Evolutionary conservation across 805 yeast genomes (phyloP).

Genomic region (Starmerella kuoi): DNA sequence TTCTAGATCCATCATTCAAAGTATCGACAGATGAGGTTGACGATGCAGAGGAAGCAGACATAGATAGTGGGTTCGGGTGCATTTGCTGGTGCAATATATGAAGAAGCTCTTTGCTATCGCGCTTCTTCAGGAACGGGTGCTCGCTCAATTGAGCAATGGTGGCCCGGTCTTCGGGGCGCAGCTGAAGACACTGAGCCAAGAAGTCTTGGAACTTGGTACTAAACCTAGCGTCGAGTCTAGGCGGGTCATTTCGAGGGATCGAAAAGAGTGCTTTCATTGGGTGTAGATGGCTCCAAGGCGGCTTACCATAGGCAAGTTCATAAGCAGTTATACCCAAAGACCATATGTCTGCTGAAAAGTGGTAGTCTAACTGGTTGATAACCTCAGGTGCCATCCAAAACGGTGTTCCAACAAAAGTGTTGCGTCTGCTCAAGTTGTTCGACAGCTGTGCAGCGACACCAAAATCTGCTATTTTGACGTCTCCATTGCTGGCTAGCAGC

Average conservation of each 20-base stretch:
- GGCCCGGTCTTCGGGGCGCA: slow-evolving; percentile 56
- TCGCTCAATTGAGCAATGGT: slow-evolving; percentile 47
- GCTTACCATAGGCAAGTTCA: slow-evolving; percentile 59
- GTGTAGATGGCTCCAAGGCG: slow-evolving; percentile 45
- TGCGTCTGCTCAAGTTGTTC: slow-evolving; percentile 41
- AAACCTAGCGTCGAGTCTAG: slow-evolving; percentile 30
- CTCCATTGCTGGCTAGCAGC: slow-evolving; percentile 53
- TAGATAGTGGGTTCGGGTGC: not conserved
- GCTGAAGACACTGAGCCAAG: slow-evolving; percentile 54
- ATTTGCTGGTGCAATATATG: slow-evolving; percentile 11
- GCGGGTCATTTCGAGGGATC: slow-evolving; percentile 41
- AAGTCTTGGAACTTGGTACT: slow-evolving; percentile 54
- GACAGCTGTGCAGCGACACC: slow-evolving; percentile 82
- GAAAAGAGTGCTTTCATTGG: slow-evolving; percentile 44
- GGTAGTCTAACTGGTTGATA: slow-evolving; percentile 67
- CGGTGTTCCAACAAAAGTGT: slow-evolving; percentile 38
- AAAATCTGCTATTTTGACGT: slow-evolving; percentile 84
- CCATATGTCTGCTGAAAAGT: slow-evolving; percentile 70
- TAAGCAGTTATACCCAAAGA: slow-evolving; percentile 67
- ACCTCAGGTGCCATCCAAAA: slow-evolving; percentile 99
- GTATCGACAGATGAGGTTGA: not conserved
- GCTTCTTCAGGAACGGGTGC: slow-evolving; percentile 43
- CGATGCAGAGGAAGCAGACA: not conserved
- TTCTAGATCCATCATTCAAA: not conserved
- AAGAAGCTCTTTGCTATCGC: slow-evolving; percentile 17